These are phyloP conservation scores for Ceratopteris richardii DNA, from an alignment of 75 land plant genomes.

Conservation along the genomic window DNA sequence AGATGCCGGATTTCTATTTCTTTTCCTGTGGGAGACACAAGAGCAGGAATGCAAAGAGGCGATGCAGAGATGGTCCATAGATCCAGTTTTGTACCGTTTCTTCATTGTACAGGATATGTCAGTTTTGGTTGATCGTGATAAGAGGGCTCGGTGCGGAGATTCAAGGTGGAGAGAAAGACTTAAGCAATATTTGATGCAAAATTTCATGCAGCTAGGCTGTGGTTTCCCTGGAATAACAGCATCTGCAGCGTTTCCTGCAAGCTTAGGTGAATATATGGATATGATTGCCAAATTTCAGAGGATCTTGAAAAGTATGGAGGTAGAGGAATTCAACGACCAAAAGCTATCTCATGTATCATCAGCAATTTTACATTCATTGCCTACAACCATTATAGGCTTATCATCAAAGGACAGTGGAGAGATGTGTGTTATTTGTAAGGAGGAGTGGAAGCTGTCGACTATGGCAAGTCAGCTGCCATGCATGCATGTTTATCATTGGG, in stretches of 20 bases:
- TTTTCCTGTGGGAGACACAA: conserved; percentile 5
- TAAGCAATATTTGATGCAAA: neutral
- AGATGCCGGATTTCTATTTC: conserved; percentile 7
- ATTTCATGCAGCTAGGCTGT: conserved; percentile 4
- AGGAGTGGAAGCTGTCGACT: conserved; percentile 35
- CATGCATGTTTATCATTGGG: conserved; percentile 51
- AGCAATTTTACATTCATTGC: conserved; percentile 36
- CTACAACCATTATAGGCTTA: conserved; percentile 10
- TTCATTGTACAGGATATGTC: neutral
- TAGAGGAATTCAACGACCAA: conserved; percentile 1
- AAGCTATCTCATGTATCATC: conserved; percentile 22
- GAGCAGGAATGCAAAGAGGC: conserved; percentile 6
- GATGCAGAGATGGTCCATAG: neutral
- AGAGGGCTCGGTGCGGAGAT: neutral
- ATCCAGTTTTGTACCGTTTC: neutral
- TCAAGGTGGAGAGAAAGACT: neutral
- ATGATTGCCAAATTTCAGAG: conserved; percentile 21
- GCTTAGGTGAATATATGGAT: conserved; percentile 17
- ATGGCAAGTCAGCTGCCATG: conserved; percentile 55
- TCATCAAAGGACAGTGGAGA: conserved; percentile 9
- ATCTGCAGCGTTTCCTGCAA: neutral
- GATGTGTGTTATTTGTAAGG: conserved; percentile 37
- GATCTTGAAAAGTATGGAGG: conserved; percentile 9
- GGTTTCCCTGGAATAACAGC: conserved; percentile 5
- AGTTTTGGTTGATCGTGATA: too few relatives aligned